A percentile compares a stretch with the other conserved stretches of the same genome.
phyloP scores from a whole-genome alignment of 116 monocot genomes.

The Cymodocea nodosa region DNA sequence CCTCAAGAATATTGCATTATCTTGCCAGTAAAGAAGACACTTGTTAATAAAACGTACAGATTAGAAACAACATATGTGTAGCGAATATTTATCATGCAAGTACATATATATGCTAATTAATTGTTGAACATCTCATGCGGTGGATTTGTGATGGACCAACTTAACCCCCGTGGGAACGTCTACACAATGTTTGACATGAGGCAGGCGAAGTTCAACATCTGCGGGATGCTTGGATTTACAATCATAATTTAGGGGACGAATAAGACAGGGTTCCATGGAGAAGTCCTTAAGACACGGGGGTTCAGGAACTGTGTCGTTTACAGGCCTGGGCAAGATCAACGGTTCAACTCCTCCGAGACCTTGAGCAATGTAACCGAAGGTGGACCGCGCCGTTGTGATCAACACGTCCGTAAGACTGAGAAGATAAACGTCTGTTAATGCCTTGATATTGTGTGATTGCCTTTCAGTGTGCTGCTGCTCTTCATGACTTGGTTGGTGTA shows the following conservation, averaged over 20 bases:
- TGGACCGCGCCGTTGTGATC: constrained; percentile 41
- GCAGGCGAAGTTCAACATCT: constrained; percentile 18
- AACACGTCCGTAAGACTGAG: constrained; percentile 40
- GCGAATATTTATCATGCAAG: too few relatives aligned
- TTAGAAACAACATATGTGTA: too few relatives aligned
- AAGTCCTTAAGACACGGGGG: constrained; percentile 29
- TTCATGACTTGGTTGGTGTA: constrained; percentile 55
- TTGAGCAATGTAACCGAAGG: constrained; percentile 55
- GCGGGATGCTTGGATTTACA: constrained; percentile 19
- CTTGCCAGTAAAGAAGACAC: too few relatives aligned
- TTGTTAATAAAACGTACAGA: too few relatives aligned
- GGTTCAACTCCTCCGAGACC: constrained; percentile 41
- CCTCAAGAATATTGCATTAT: too few relatives aligned
- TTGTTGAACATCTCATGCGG: too few relatives aligned
- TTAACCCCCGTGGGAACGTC: constrained; percentile 39
- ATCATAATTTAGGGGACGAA: constrained; percentile 30
- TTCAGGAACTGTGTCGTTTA: constrained; percentile 18
- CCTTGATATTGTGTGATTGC: constrained; percentile 41
- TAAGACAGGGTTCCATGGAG: constrained; percentile 59
- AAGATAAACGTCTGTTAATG: constrained; percentile 47
- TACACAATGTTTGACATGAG: constrained; percentile 39
- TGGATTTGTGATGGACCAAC: constrained; percentile 31
- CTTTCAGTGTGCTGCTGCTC: constrained; percentile 26
- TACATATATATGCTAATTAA: too few relatives aligned
- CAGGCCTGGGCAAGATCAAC: constrained; percentile 37